A percentile compares a stretch with the other conserved stretches of the same genome.
phyloP scores from a whole-genome alignment of 2,329 filamentous ascomycete species.

The Grosmannia serpens region DNA sequence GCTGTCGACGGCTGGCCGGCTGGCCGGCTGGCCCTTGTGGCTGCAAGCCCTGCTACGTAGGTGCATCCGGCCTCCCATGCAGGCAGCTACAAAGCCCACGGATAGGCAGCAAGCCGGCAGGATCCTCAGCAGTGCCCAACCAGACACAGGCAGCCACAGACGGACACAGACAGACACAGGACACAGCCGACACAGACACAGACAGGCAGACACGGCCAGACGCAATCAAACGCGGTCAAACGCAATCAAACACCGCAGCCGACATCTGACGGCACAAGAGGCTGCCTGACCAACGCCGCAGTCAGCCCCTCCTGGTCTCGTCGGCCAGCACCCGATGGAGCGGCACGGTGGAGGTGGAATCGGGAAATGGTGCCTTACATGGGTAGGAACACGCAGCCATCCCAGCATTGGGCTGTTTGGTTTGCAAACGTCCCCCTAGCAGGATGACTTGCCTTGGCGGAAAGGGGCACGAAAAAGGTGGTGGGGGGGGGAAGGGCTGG shows the following conservation, averaged over 20 bases:
- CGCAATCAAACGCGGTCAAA: background rate
- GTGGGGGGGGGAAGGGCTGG: background rate
- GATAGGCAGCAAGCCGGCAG: background rate
- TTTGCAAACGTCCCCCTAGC: background rate
- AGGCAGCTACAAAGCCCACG: background rate
- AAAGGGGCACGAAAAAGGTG: background rate
- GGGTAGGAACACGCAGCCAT: background rate
- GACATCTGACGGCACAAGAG: background rate
- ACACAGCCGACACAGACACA: too few species aligned
- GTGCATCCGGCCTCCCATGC: background rate
- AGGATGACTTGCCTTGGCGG: background rate
- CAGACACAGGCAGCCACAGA: background rate
- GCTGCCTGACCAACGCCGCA: background rate
- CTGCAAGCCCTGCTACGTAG: background rate
- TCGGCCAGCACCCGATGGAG: slow-evolving; percentile 8
- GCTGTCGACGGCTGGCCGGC: background rate
- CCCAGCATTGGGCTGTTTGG: slow-evolving; percentile 1
- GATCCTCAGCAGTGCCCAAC: background rate
- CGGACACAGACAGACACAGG: too few species aligned
- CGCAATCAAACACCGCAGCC: background rate
- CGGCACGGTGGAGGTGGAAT: slow-evolving; percentile 7
- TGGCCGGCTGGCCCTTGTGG: too few species aligned
- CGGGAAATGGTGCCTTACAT: slow-evolving; percentile 11
- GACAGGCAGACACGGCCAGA: background rate
- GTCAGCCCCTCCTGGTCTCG: background rate